Conservation (phyloP, 306 rosid species). For the Echinosophora koreensis region DNA sequence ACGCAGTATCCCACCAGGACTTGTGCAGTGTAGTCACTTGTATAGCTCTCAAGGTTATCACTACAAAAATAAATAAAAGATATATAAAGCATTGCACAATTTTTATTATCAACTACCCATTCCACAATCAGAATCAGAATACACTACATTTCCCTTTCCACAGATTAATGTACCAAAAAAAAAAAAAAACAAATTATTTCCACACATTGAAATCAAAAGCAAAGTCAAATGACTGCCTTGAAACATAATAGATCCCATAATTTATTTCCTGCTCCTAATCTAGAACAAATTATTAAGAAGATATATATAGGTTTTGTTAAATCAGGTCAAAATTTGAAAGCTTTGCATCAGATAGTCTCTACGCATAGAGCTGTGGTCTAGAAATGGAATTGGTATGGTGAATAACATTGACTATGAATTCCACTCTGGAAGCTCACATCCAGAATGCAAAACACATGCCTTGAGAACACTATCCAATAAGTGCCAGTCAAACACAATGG, state of each 20-base stretch:
- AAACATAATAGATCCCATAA: conserved; percentile 4
- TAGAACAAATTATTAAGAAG: conserved; percentile 1
- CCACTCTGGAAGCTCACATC: not conserved
- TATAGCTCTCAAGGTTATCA: conserved; percentile 93
- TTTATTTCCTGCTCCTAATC: conserved; percentile 10
- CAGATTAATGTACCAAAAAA: not conserved
- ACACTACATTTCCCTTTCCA: not conserved
- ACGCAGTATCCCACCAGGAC: conserved; percentile 94
- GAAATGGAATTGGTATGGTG: not conserved
- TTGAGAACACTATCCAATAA: not conserved
- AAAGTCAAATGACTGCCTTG: not conserved
- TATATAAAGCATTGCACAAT: conserved; percentile 37
- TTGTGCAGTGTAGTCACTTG: conserved; percentile 99
- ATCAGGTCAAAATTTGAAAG: not conserved
- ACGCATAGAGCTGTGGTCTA: conserved; percentile 2
- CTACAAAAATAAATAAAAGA: conserved; percentile 53
- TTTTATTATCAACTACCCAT: conserved; percentile 21
- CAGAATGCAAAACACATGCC: not conserved
- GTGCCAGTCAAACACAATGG: not conserved
- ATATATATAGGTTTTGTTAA: not conserved
- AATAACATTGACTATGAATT: not conserved
- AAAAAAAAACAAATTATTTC: not conserved
- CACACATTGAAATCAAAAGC: conserved; percentile 17
- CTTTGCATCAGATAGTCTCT: conserved; percentile 20
- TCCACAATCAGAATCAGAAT: conserved; percentile 5